phyloP scores from a whole-genome alignment of 208 protist genomes.

The Trypanosoma rangeli region DNA sequence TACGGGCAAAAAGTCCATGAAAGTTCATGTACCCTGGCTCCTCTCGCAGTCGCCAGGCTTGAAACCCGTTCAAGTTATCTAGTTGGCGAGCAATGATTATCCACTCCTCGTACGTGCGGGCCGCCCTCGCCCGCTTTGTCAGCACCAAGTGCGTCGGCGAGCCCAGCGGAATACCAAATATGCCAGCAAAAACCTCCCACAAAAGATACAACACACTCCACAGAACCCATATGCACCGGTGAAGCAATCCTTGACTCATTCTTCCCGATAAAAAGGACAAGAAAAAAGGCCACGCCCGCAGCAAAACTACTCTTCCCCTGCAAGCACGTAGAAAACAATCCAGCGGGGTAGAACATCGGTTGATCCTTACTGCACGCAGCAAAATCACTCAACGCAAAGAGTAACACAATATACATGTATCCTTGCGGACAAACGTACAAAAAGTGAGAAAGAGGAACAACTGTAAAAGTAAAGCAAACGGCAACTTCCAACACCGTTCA shows the following conservation, averaged over 20 bases:
- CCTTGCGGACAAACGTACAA: not conserved
- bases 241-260: slow-evolving; percentile 11
- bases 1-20: slow-evolving; percentile 41
- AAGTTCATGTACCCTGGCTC: slow-evolving; percentile 40
- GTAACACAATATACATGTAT: not conserved
- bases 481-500: not conserved
- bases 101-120: slow-evolving; percentile 50
- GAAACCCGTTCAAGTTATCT: slow-evolving; percentile 58
- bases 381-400: not conserved
- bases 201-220: slow-evolving; percentile 10
- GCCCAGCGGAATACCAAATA: slow-evolving; percentile 42
- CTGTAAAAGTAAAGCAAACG: not conserved
- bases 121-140: slow-evolving; percentile 15
- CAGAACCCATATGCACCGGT: slow-evolving; percentile 1
- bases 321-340: not conserved
- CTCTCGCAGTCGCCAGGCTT: slow-evolving; percentile 45
- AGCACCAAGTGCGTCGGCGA: slow-evolving; percentile 36
- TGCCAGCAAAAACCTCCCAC: slow-evolving; percentile 43
- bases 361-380: slow-evolving; percentile 2
- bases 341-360: slow-evolving; percentile 16
- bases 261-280: too few species aligned
- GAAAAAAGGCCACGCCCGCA: not conserved
- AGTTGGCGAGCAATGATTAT: slow-evolving; percentile 39
- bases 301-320: not conserved
- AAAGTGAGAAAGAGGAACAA: slow-evolving; percentile 9